phyloP scores from a whole-genome alignment of 306 rosid genomes.

The Elaeagnus macrophylla region DNA sequence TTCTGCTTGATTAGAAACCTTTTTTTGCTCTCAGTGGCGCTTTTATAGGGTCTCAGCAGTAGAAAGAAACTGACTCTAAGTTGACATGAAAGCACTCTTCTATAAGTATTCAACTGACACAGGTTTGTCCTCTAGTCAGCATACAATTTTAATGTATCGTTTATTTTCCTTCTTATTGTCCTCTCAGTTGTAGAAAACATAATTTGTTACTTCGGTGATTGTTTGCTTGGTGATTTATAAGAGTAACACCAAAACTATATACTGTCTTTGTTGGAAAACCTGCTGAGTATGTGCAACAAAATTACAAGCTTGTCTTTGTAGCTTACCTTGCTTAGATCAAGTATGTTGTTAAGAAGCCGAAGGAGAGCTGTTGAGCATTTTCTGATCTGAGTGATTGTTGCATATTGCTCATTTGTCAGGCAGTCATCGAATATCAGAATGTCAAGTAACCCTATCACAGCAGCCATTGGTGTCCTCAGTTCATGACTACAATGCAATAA shows the following conservation, averaged over 20 bases:
- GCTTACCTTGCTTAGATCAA: constrained; percentile 89
- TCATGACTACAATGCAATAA: constrained; percentile 64
- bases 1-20: too few relatives aligned
- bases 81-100: too few relatives aligned
- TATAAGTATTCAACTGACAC: background rate
- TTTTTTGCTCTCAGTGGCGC: too few relatives aligned
- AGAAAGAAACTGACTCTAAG: too few relatives aligned
- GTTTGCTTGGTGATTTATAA: background rate
- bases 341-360: constrained; percentile 92
- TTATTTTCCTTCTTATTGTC: background rate
- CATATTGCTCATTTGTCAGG: constrained; percentile 84
- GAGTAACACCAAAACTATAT: background rate
- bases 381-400: constrained; percentile 89
- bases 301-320: constrained; percentile 10
- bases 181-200: background rate
- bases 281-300: constrained; percentile 9
- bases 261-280: background rate
- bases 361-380: constrained; percentile 95
- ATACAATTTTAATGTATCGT: background rate
- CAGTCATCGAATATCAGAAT: constrained; percentile 95
- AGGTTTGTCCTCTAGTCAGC: background rate
- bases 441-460: constrained; percentile 94
- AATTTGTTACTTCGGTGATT: background rate
- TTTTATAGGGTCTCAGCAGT: too few relatives aligned
- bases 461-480: constrained; percentile 98